phyloP scores from a whole-genome alignment of 2,329 filamentous ascomycete genomes.

The Calycina marina region DNA sequence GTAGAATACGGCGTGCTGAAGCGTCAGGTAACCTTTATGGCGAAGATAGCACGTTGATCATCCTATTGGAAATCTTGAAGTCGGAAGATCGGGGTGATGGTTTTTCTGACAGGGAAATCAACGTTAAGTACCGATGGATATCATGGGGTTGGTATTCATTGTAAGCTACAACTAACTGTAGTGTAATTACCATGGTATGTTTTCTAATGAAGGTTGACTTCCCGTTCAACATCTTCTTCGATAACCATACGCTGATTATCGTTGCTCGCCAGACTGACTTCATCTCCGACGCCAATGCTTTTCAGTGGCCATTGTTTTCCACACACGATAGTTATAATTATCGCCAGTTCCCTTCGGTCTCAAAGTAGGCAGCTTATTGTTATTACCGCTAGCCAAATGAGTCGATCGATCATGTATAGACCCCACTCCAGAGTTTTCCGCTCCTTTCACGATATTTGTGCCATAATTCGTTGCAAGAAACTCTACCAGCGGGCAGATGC shows the following conservation, averaged over 20 bases:
- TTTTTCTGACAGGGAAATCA: too few relatives aligned
- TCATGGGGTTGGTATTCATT: too few relatives aligned
- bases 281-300: constrained; percentile 1
- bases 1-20: too few relatives aligned
- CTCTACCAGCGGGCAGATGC: constrained; percentile 30
- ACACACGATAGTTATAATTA: constrained; percentile 6
- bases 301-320: constrained; percentile 1
- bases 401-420: background rate
- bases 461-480: constrained; percentile 23
- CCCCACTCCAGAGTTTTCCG: background rate
- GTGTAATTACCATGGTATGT: too few relatives aligned
- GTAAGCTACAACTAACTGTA: too few relatives aligned
- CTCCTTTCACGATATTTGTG: constrained; percentile 6
- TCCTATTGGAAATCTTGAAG: too few relatives aligned
- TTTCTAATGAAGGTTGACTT: too few relatives aligned
- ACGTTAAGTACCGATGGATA: too few relatives aligned
- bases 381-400: constrained; percentile 2
- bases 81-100: too few relatives aligned
- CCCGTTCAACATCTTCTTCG: constrained; percentile 16
- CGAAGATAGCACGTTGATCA: too few relatives aligned
- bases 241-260: constrained; percentile 12
- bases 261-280: constrained; percentile 7
- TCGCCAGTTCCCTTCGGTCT: constrained; percentile 3
- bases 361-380: constrained; percentile 5
- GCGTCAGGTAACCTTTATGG: too few relatives aligned